These are phyloP conservation scores for Plasmopara muralis DNA, from an alignment of 352 stramenopile genomes.

Conservation along the genomic window DNA sequence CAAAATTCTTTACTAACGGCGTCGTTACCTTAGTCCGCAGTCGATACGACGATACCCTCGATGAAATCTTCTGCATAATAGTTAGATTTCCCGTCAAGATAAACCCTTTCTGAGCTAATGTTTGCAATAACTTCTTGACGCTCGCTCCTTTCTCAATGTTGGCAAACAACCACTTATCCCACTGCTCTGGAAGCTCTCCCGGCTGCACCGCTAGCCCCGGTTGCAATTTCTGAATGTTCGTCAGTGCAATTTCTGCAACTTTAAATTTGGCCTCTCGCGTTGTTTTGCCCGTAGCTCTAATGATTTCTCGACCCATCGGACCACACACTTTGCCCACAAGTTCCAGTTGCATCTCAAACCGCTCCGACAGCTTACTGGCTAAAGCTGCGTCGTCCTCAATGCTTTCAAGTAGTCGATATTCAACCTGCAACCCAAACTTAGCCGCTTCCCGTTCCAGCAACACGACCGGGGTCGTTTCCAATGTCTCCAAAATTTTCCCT, in stretches of 20 bases:
- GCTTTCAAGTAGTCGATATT: slow-evolving; percentile 46
- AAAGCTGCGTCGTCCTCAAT: slow-evolving; percentile 16
- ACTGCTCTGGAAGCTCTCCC: slow-evolving; percentile 44
- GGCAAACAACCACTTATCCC: slow-evolving; percentile 50
- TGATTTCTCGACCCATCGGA: slow-evolving; percentile 22
- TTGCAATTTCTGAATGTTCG: slow-evolving; percentile 51
- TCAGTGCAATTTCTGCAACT: slow-evolving; percentile 45
- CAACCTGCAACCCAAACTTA: slow-evolving; percentile 47
- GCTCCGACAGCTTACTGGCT: not conserved
- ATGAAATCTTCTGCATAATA: slow-evolving; percentile 63
- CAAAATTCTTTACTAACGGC: not conserved
- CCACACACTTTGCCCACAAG: slow-evolving; percentile 51
- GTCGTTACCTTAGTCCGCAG: slow-evolving; percentile 39
- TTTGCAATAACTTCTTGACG: slow-evolving; percentile 43
- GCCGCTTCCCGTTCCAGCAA: slow-evolving; percentile 53
- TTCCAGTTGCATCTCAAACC: slow-evolving; percentile 42
- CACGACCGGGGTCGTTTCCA: slow-evolving; percentile 57
- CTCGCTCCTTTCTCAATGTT: slow-evolving; percentile 53
- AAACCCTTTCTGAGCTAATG: slow-evolving; percentile 56
- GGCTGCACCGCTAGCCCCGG: slow-evolving; percentile 48
- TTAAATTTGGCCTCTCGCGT: slow-evolving; percentile 73
- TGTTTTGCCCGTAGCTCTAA: slow-evolving; percentile 42
- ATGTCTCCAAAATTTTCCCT: slow-evolving; percentile 33
- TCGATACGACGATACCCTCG: slow-evolving; percentile 38
- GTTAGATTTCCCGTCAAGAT: slow-evolving; percentile 35